Evolutionary conservation across 768 basidiomycete genomes (phyloP).

Genomic region (Rhodotorula toruloides): DNA sequence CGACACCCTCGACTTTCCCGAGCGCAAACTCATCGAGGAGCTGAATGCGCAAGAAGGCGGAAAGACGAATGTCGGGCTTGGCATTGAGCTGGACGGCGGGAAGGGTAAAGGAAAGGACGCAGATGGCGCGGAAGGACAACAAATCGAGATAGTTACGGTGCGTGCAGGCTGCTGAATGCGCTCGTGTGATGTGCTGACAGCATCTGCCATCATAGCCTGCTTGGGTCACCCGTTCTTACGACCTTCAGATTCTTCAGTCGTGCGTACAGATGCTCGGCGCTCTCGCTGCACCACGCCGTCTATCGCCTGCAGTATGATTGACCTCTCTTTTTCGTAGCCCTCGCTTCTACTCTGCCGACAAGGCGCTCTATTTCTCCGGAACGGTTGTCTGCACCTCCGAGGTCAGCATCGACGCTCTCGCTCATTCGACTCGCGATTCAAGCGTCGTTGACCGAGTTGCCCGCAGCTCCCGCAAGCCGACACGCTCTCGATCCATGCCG

Average conservation of each 20-base stretch:
- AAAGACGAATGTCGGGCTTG: conserved; percentile 41
- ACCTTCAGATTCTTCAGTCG: conserved; percentile 59
- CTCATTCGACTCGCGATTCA: neutral
- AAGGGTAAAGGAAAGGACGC: conserved; percentile 7
- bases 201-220: conserved; percentile 23
- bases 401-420: conserved; percentile 47
- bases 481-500: conserved; percentile 65
- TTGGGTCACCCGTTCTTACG: conserved; percentile 67
- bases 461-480: conserved; percentile 60
- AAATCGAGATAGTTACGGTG: conserved; percentile 29
- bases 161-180: neutral
- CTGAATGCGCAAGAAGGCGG: neutral
- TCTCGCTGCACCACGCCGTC: no score
- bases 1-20: conserved; percentile 56
- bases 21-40: conserved; percentile 52
- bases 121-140: neutral
- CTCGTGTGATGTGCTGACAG: no score
- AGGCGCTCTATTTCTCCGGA: conserved; percentile 73
- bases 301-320: no score
- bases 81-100: conserved; percentile 45
- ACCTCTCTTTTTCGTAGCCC: conserved; percentile 2
- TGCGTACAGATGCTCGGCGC: conserved; percentile 47
- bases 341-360: conserved; percentile 67
- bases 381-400: conserved; percentile 67
- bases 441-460: neutral